phyloP scores from a whole-genome alignment of 202 grass and related monocot species.

The Panicum hallii region DNA sequence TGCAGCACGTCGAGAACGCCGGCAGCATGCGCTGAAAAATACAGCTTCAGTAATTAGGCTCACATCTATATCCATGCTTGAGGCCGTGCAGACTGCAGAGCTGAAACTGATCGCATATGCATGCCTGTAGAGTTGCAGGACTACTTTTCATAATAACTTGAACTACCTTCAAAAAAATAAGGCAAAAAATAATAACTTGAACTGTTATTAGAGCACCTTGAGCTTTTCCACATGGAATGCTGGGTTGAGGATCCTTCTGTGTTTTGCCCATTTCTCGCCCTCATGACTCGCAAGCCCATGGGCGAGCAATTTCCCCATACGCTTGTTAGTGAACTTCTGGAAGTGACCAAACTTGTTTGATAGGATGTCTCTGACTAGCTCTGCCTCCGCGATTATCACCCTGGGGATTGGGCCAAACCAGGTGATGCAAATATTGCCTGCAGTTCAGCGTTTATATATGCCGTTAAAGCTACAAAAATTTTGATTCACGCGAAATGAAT shows the following conservation, averaged over 20 bases:
- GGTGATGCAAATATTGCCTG: constrained; percentile 65
- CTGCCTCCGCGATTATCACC: constrained; percentile 62
- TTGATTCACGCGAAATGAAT: neutral
- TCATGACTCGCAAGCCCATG: constrained; percentile 54
- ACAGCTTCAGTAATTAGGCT: neutral
- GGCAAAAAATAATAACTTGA: no score
- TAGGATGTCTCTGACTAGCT: constrained; percentile 64
- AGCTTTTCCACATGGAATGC: constrained; percentile 83
- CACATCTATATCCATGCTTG: neutral
- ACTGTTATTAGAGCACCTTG: constrained; percentile 51
- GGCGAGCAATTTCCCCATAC: constrained; percentile 30
- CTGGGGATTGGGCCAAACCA: constrained; percentile 67
- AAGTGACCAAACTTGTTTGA: constrained; percentile 70
- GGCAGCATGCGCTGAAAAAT: constrained; percentile 69
- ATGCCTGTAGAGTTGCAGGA: neutral
- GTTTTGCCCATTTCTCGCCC: constrained; percentile 84
- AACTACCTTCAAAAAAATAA: no score
- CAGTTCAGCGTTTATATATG: neutral
- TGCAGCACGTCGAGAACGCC: constrained; percentile 69
- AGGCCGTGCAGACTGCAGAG: neutral
- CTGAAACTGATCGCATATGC: neutral
- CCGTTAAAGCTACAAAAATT: neutral
- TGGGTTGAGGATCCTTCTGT: constrained; percentile 81
- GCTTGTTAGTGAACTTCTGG: constrained; percentile 38
- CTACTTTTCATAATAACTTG: neutral